These are phyloP conservation scores for Sugiyamaella neomexicana DNA, from an alignment of 1,139 yeast genomes.

Conservation along the genomic window DNA sequence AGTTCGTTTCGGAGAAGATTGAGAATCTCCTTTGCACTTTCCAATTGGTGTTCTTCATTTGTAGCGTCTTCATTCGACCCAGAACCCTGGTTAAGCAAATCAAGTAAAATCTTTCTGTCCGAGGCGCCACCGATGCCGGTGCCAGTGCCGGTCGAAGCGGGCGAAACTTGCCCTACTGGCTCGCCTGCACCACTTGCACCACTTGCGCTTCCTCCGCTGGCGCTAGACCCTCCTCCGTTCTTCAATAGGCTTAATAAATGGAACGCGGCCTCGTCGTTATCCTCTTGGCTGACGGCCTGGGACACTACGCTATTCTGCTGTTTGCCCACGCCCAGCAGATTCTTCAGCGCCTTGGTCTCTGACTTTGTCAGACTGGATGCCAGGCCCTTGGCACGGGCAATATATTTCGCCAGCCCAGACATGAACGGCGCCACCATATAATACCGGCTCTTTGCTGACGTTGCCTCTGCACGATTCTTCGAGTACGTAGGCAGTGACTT, in stretches of 20 bases:
- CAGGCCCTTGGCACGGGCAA: slow-evolving; percentile 37
- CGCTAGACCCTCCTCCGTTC: slow-evolving; percentile 11
- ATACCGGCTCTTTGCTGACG: slow-evolving; percentile 26
- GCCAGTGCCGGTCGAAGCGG: not conserved
- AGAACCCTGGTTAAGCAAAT: slow-evolving; percentile 32
- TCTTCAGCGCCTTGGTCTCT: slow-evolving; percentile 40
- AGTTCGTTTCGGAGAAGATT: slow-evolving; percentile 34
- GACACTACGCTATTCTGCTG: slow-evolving; percentile 15
- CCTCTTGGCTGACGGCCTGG: slow-evolving; percentile 17
- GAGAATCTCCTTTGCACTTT: slow-evolving; percentile 38
- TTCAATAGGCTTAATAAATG: slow-evolving; percentile 31
- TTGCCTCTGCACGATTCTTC: slow-evolving; percentile 19
- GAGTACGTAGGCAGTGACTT: slow-evolving; percentile 46
- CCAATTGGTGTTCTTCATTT: slow-evolving; percentile 29
- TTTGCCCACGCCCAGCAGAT: slow-evolving; percentile 36
- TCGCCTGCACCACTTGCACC: not conserved
- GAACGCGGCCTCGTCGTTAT: slow-evolving; percentile 29
- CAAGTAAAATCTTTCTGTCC: slow-evolving; percentile 36
- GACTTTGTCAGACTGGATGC: slow-evolving; percentile 35
- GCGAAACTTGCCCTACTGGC: not conserved
- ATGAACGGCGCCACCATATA: slow-evolving; percentile 45
- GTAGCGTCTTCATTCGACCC: slow-evolving; percentile 10
- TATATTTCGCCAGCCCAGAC: slow-evolving; percentile 37
- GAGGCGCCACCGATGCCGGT: slow-evolving; percentile 1
- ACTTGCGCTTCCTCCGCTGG: not conserved